Evolutionary conservation across 1,284 basidiomycete genomes (phyloP).

Genomic region (Apiotrichum sp.): DNA sequence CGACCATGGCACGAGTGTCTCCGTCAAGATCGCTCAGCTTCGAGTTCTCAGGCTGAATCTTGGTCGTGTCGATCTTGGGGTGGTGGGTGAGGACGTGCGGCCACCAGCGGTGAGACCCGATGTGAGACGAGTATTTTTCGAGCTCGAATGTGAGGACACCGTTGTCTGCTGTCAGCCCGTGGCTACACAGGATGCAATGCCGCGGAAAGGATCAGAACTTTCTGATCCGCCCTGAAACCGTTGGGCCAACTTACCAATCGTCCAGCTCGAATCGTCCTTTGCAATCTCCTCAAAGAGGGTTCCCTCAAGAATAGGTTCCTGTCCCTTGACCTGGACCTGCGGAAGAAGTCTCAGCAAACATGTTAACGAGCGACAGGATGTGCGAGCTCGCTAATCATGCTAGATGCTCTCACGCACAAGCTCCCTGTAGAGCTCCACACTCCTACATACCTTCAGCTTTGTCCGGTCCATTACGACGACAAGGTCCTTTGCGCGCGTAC

Average conservation of each 20-base stretch:
- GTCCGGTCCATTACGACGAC: slow-evolving; percentile 70
- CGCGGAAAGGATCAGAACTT: no score
- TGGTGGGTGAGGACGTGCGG: slow-evolving; percentile 91
- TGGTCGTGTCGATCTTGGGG: slow-evolving; percentile 93
- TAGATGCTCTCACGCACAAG: no score
- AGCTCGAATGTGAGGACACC: slow-evolving; percentile 42
- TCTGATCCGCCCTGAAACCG: not conserved
- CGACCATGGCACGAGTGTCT: slow-evolving; percentile 80
- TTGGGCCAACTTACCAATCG: slow-evolving; percentile 59
- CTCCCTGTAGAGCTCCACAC: no score
- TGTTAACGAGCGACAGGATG: no score
- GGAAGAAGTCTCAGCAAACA: no score
- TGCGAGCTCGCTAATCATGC: no score
- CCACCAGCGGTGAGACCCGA: slow-evolving; percentile 72
- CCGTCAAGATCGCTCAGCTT: slow-evolving; percentile 91
- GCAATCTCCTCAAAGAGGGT: slow-evolving; percentile 90
- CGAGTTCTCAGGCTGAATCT: slow-evolving; percentile 92
- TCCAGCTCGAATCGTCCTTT: slow-evolving; percentile 96
- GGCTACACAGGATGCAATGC: no score
- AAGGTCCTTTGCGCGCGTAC: slow-evolving; percentile 75
- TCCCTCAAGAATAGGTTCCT: slow-evolving; percentile 79
- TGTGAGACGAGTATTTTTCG: slow-evolving; percentile 45
- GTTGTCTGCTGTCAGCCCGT: slow-evolving; percentile 25
- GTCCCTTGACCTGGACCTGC: slow-evolving; percentile 72
- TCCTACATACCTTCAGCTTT: slow-evolving; percentile 55